Percentiles rank a stretch among this genome's conserved stretches.
Evolutionary conservation across 208 protist genomes (phyloP).

Genomic region (Cochliopodium minus): DNA sequence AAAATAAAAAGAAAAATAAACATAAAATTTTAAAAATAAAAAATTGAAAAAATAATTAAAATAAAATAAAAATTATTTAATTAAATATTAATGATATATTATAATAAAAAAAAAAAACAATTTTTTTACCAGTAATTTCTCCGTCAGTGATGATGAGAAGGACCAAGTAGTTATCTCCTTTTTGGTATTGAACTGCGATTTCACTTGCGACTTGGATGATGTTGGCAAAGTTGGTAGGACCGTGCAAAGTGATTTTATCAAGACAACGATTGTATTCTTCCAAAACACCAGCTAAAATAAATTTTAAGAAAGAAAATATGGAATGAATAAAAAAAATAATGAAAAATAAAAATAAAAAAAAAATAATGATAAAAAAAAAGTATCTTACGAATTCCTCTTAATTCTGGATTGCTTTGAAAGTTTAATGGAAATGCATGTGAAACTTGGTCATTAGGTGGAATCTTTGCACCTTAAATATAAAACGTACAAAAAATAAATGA

Average conservation of each 20-base stretch:
- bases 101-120: no score
- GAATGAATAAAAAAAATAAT: not conserved
- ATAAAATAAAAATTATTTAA: no score
- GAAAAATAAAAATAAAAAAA: not conserved
- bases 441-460: constrained; percentile 25
- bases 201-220: constrained; percentile 14
- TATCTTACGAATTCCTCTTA: not conserved
- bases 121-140: constrained; percentile 36
- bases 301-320: not conserved
- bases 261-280: constrained; percentile 32
- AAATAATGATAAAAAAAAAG: not conserved
- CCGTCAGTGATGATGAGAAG: constrained; percentile 56
- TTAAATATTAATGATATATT: no score
- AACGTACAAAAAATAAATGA: no score
- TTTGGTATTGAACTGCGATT: not conserved
- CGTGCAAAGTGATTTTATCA: constrained; percentile 26
- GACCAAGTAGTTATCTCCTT: constrained; percentile 30
- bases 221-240: constrained; percentile 45
- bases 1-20: no score
- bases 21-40: no score
- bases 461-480: constrained; percentile 18
- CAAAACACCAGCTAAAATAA: constrained; percentile 18
- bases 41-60: no score
- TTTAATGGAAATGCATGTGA: constrained; percentile 39
- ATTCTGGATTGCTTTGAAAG: not conserved